phyloP scores from a whole-genome alignment of 139 green algal genomes.

The Haematococcus lacustris region DNA sequence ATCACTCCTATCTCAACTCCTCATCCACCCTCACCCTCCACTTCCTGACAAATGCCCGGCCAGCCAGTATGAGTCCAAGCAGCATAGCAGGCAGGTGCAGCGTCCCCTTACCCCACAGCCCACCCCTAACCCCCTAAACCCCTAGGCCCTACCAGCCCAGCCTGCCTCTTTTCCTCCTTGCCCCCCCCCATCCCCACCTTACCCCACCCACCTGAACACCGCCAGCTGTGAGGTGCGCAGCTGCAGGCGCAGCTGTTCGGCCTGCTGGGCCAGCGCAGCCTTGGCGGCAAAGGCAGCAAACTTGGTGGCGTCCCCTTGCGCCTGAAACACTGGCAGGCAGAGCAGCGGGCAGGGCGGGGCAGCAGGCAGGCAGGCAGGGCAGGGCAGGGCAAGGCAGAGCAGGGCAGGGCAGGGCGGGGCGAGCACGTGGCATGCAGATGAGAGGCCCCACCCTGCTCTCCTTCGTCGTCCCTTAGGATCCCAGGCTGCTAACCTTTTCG shows the following conservation, averaged over 20 bases:
- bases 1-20: too few relatives aligned
- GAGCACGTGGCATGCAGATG: too few relatives aligned
- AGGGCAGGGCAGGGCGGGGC: not conserved
- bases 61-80: too few relatives aligned
- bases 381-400: not conserved
- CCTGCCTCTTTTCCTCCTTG: too few relatives aligned
- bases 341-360: not conserved
- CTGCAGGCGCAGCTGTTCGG: constrained; percentile 15
- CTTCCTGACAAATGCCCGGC: too few relatives aligned
- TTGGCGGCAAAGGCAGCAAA: constrained; percentile 36
- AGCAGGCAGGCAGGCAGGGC: not conserved
- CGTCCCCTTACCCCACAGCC: not conserved
- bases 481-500: too few relatives aligned
- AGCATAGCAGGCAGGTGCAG: not conserved
- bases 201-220: constrained; percentile 10
- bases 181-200: too few relatives aligned
- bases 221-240: constrained; percentile 26
- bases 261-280: constrained; percentile 23
- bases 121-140: not conserved
- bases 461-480: too few relatives aligned
- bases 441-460: too few relatives aligned
- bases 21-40: too few relatives aligned
- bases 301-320: constrained; percentile 37
- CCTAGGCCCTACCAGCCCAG: too few relatives aligned
- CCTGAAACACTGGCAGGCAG: constrained; percentile 32